Conservation (phyloP, 768 basidiomycete species). For the Saitozyma sp. region DNA sequence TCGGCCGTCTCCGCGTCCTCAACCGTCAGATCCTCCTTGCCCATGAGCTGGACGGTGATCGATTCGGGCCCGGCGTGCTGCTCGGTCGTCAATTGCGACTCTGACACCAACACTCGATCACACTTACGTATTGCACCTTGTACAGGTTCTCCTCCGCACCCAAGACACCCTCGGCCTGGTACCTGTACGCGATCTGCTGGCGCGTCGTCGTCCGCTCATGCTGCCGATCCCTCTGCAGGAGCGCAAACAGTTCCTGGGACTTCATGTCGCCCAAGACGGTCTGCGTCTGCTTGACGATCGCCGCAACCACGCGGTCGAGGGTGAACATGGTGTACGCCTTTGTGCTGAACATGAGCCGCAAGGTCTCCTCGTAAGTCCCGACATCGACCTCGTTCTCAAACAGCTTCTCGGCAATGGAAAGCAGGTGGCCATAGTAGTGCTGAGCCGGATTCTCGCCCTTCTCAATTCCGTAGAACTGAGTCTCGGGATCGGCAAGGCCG, state of each 20-base stretch:
- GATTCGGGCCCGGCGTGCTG: slow-evolving; percentile 47
- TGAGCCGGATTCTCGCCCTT: slow-evolving; percentile 57
- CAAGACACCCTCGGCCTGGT: slow-evolving; percentile 53
- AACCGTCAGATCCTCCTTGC: slow-evolving; percentile 55
- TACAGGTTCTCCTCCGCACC: slow-evolving; percentile 56
- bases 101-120: background rate
- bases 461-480: slow-evolving; percentile 43
- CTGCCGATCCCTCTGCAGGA: slow-evolving; percentile 67
- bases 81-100: slow-evolving; percentile 1
- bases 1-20: slow-evolving; percentile 55
- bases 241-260: slow-evolving; percentile 78
- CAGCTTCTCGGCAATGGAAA: slow-evolving; percentile 87
- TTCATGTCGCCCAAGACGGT: slow-evolving; percentile 78
- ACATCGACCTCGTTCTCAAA: slow-evolving; percentile 93
- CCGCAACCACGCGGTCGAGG: slow-evolving; percentile 84
- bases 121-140: slow-evolving; percentile 55
- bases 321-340: slow-evolving; percentile 92
- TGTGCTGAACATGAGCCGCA: slow-evolving; percentile 67
- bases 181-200: slow-evolving; percentile 56
- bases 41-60: slow-evolving; percentile 54
- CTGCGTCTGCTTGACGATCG: slow-evolving; percentile 93
- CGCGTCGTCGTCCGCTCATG: slow-evolving; percentile 42
- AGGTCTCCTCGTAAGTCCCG: slow-evolving; percentile 87
- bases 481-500: slow-evolving; percentile 69
- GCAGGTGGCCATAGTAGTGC: slow-evolving; percentile 81